phyloP scores from a whole-genome alignment of 1,139 yeast genomes.

The Pichia sp. region DNA sequence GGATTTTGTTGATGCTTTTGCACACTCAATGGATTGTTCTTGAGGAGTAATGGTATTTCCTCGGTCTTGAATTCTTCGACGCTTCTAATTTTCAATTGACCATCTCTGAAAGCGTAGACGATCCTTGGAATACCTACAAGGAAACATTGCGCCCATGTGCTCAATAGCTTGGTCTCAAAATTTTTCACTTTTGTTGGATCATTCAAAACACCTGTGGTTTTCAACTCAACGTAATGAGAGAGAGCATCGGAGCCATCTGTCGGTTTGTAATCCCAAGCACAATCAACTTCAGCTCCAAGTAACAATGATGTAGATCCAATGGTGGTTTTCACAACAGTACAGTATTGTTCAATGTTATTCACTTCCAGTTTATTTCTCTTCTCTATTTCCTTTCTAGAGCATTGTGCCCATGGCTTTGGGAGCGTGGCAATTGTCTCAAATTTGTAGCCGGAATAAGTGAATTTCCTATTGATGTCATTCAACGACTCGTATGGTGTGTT shows the following conservation, averaged over 20 bases:
- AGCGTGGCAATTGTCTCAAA: conserved; percentile 78
- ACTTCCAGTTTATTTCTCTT: conserved; percentile 51
- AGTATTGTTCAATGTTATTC: conserved; percentile 63
- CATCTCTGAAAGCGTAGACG: conserved; percentile 83
- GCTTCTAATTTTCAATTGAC: conserved; percentile 49
- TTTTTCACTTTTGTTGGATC: conserved; percentile 44
- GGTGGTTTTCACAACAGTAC: conserved; percentile 75
- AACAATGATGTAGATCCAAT: conserved; percentile 64
- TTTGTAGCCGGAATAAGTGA: conserved; percentile 69
- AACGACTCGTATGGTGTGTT: conserved; percentile 20
- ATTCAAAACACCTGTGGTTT: conserved; percentile 55
- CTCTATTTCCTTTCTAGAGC: conserved; percentile 60
- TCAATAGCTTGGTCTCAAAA: conserved; percentile 69
- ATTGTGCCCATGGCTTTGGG: conserved; percentile 67
- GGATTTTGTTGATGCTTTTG: conserved; percentile 23
- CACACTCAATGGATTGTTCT: conserved; percentile 32
- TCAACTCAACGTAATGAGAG: conserved; percentile 78
- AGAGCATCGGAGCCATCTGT: conserved; percentile 41
- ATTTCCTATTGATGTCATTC: conserved; percentile 37
- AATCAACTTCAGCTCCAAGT: conserved; percentile 88
- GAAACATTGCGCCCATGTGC: conserved; percentile 92
- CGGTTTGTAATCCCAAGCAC: conserved; percentile 77
- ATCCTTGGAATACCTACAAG: conserved; percentile 73
- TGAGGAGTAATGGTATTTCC: conserved; percentile 61
- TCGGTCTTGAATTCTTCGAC: conserved; percentile 76